Evolutionary conservation across 129 eudicot genomes (phyloP).

Genomic region (Kitagawia praeruptora): DNA sequence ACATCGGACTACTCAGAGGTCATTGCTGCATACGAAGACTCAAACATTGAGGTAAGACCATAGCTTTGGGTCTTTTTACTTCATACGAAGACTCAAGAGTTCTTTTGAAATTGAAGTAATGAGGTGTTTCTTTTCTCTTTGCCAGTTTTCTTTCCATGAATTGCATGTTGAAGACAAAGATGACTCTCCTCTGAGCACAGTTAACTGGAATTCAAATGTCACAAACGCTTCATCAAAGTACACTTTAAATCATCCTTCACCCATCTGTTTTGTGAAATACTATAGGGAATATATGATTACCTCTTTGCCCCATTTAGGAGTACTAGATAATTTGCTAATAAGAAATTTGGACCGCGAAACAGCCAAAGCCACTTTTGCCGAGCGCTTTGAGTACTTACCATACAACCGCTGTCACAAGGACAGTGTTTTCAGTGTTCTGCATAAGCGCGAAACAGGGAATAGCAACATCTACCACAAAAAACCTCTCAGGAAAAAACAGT

Average conservation of each 20-base stretch:
- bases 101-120: not conserved
- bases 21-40: constrained; percentile 1
- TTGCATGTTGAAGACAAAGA: constrained; percentile 27
- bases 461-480: constrained; percentile 20
- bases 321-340: constrained; percentile 40
- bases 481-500: constrained; percentile 21
- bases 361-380: constrained; percentile 45
- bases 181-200: constrained; percentile 13
- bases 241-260: constrained; percentile 48
- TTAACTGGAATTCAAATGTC: constrained; percentile 13
- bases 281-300: constrained; percentile 48
- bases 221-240: constrained; percentile 26
- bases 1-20: not conserved
- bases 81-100: not conserved
- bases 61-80: not conserved
- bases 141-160: constrained; percentile 34
- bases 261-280: constrained; percentile 56
- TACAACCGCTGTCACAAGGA: constrained; percentile 51
- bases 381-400: constrained; percentile 60
- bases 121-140: constrained; percentile 5
- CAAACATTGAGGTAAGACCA: constrained; percentile 34
- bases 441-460: constrained; percentile 60
- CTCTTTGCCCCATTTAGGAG: constrained; percentile 37
- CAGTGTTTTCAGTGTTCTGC: constrained; percentile 43
- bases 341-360: constrained; percentile 33